Percentiles rank a stretch among this genome's conserved stretches.
Evolutionary conservation across 257 asterid genomes (phyloP).

Genomic region (Solanum paucissectum): DNA sequence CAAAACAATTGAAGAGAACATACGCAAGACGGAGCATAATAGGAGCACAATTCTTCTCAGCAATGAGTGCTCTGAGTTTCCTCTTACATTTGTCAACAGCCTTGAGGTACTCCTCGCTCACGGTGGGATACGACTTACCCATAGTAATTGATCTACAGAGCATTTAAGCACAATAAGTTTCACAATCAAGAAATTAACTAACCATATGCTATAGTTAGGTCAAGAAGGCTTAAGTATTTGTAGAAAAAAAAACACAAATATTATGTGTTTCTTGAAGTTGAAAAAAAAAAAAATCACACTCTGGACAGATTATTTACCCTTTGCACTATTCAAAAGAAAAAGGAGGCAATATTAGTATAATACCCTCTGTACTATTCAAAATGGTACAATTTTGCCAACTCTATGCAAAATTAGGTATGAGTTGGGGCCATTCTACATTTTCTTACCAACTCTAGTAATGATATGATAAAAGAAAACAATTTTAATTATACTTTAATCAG

Average conservation of each 20-base stretch:
- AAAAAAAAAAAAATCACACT: neutral
- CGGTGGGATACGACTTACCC: conserved; percentile 73
- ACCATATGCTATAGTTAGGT: neutral
- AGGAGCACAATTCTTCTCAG: conserved; percentile 90
- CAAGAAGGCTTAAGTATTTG: neutral
- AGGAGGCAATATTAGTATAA: no score
- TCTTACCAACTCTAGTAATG: no score
- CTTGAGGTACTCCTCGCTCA: conserved; percentile 62
- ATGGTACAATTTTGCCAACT: neutral
- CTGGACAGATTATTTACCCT: no score
- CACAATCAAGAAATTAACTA: neutral
- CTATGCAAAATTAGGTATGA: no score
- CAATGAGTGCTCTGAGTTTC: conserved; percentile 81
- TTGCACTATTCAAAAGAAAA: no score
- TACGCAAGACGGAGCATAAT: conserved; percentile 87
- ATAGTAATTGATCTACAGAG: conserved; percentile 22
- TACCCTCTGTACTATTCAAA: no score
- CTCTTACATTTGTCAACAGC: conserved; percentile 71
- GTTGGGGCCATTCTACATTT: no score
- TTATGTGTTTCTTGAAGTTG: neutral
- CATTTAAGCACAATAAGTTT: neutral
- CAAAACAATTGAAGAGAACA: neutral
- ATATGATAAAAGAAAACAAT: no score
- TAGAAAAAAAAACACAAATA: neutral
- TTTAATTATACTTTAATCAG: neutral